Evolutionary conservation across 164 flowering plant species (phyloP), one percentile per base, ranked within the genome.

Genomic region (Macadamia integrifolia): DNA sequence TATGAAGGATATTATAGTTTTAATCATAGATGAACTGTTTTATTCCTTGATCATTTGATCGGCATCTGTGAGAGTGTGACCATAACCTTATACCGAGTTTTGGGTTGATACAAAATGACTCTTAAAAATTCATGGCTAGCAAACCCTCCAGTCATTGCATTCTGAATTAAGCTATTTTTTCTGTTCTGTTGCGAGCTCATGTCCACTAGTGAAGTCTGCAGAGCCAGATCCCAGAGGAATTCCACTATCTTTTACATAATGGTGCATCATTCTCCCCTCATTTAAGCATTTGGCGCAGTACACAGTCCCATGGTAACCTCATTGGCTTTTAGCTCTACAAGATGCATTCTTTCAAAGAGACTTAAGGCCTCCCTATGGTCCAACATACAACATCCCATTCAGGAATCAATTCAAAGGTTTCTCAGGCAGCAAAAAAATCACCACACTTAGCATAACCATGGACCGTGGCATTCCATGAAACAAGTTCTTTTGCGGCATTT

Each of bases 221-320:
- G 66, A 12, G 72, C 78, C 62, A 93, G 31, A 65, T 23, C 82
- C 89, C 48, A 85, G 44, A 6, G 83, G 83, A 76, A 91, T 64
- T 17, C 69, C 67, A 52, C 88, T 79, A 52, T 86, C 86, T 14
- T 79, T 42, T 59, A 89, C 66, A 64, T 83, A 87, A 1, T 62
- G 66, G 70, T 89, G 89, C 92, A 89, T 84, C 60, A 28, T 66
- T 76, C 73, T 85, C 58, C 98, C 98, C 61, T 76, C 86, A 79
- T 23, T 23, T 95, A 91, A 64, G 98, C 93, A 74, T 23, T 23
- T 23, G 23, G 23, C 91, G 82, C 78, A 92, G 23, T 23, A 76
- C 57, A 82, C 87, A 69, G 95, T 93, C 76, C 93, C 95, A 89
- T 80, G 9, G 98, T 93, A 55, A 91, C 97, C 72, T 83, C 91